Evolutionary conservation across 2,329 filamentous ascomycete species (phyloP).

Genomic region (Verticillium isaacii): DNA sequence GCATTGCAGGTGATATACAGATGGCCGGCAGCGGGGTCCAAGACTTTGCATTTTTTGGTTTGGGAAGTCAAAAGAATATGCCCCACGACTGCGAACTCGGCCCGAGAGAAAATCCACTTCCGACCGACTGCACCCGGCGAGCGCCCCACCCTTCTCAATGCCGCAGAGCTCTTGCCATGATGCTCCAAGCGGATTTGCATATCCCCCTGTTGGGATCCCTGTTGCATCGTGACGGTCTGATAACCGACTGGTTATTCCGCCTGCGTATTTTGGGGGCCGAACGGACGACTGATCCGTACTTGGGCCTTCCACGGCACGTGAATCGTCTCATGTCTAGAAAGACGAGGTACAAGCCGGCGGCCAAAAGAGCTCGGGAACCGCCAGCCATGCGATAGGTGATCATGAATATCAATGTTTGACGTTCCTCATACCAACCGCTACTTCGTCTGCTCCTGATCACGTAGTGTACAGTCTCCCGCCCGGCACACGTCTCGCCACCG

Average conservation of each 20-base stretch:
- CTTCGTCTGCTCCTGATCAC: not conserved
- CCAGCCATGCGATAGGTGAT: not conserved
- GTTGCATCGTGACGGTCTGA: too few species aligned
- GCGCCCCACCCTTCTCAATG: not conserved
- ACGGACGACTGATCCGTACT: too few species aligned
- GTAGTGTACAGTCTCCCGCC: not conserved
- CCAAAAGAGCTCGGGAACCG: not conserved
- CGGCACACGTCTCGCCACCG: not conserved
- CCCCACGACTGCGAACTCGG: not conserved
- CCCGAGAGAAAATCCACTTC: not conserved
- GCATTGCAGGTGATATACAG: constrained; percentile 3
- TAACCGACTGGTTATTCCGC: too few species aligned
- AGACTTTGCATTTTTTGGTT: not conserved
- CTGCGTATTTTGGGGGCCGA: too few species aligned
- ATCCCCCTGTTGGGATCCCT: too few species aligned
- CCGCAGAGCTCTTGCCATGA: too few species aligned
- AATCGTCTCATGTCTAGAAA: too few species aligned
- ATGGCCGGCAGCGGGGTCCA: not conserved
- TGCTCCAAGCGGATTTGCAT: too few species aligned
- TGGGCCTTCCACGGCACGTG: too few species aligned
- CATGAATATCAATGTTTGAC: not conserved
- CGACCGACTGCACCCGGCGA: not conserved
- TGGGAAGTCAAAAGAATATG: not conserved
- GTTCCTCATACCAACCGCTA: not conserved
- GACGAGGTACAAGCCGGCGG: not conserved